Conservation (phyloP, 2,329 filamentous ascomycete species). For the Diaporthe velutina region DNA sequence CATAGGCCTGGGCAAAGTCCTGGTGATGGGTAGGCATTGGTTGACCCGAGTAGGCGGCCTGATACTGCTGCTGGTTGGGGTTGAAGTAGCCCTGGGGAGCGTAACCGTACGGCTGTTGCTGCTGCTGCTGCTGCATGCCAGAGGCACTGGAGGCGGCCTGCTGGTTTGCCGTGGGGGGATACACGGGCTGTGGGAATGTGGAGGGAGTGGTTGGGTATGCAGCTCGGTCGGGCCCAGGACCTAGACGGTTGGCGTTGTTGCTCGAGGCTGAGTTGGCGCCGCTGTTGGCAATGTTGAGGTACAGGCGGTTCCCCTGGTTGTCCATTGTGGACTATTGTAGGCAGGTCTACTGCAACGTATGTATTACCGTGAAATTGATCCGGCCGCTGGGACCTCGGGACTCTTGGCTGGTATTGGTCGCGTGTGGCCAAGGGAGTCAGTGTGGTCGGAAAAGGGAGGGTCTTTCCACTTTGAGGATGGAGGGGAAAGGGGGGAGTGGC, state of each 20-base stretch:
- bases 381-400: constrained; percentile 34
- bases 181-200: constrained; percentile 94
- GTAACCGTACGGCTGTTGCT: constrained; percentile 62
- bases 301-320: constrained; percentile 71
- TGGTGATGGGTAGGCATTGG: constrained; percentile 53
- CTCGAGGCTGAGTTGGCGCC: constrained; percentile 68
- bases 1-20: constrained; percentile 52
- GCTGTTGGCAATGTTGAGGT: constrained; percentile 76
- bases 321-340: constrained; percentile 58
- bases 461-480: constrained; percentile 35
- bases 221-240: constrained; percentile 70
- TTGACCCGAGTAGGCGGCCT: constrained; percentile 57
- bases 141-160: constrained; percentile 60
- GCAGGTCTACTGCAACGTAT: constrained; percentile 21
- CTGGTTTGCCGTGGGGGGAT: constrained; percentile 56
- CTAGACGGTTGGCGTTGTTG: constrained; percentile 64
- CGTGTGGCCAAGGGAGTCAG: constrained; percentile 33
- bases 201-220: constrained; percentile 90
- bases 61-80: constrained; percentile 67
- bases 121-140: constrained; percentile 56
- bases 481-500: constrained; percentile 38
- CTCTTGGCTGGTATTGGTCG: constrained; percentile 33
- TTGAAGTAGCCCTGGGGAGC: constrained; percentile 69
- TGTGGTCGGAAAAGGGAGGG: constrained; percentile 35
- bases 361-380: constrained; percentile 35